Percentiles rank a stretch among this genome's conserved stretches.
Evolutionary conservation across 1,139 yeast genomes (phyloP).

Genomic region (Taphrina flavorubra): DNA sequence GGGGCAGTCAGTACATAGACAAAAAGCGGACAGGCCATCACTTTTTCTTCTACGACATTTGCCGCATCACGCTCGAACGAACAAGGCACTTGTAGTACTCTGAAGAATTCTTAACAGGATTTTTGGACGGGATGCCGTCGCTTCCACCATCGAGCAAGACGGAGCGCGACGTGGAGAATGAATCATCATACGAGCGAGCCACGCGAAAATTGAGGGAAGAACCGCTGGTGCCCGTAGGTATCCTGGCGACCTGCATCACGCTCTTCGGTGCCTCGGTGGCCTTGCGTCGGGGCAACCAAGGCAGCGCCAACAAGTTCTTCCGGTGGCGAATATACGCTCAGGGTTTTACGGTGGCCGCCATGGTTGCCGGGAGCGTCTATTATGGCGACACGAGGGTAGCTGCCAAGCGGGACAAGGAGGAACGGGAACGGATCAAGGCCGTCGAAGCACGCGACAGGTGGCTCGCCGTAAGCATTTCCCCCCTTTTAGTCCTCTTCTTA

Average conservation of each 20-base stretch:
- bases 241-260: constrained; percentile 41
- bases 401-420: constrained; percentile 27
- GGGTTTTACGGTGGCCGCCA: constrained; percentile 42
- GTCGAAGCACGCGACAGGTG: constrained; percentile 37
- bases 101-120: no score
- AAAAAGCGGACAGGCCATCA: no score
- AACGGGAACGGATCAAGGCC: constrained; percentile 27
- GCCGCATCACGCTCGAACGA: no score
- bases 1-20: no score
- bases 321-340: constrained; percentile 42
- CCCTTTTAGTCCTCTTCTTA: background rate
- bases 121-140: no score
- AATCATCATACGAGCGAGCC: constrained; percentile 26
- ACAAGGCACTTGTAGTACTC: no score
- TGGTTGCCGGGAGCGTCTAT: constrained; percentile 42
- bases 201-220: constrained; percentile 39
- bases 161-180: constrained; percentile 26
- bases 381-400: constrained; percentile 36
- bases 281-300: constrained; percentile 32
- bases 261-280: constrained; percentile 42
- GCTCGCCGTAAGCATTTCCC: constrained; percentile 24
- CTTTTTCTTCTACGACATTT: no score
- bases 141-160: constrained; percentile 29
- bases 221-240: constrained; percentile 42
- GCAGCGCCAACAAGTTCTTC: constrained; percentile 40